Evolutionary conservation across 2,329 filamentous ascomycete species (phyloP).

Genomic region (Colletotrichum sp.): DNA sequence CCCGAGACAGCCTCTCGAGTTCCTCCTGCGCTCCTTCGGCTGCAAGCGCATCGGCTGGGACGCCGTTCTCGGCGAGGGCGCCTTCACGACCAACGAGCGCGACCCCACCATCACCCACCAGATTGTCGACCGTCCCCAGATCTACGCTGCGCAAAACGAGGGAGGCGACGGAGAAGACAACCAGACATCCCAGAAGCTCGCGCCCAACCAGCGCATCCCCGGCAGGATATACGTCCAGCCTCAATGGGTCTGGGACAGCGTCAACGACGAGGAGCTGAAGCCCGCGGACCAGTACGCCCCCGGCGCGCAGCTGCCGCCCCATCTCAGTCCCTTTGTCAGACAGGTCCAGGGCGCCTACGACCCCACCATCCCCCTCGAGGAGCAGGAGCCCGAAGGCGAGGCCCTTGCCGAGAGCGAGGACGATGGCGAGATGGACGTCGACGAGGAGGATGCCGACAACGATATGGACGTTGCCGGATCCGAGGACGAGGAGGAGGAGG

Average conservation of each 20-base stretch:
- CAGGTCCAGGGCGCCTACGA: constrained; percentile 87
- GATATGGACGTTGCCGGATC: constrained; percentile 56
- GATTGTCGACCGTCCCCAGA: constrained; percentile 86
- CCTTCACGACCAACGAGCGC: constrained; percentile 87
- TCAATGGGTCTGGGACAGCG: constrained; percentile 97
- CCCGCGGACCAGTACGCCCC: constrained; percentile 88
- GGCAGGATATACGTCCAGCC: constrained; percentile 93
- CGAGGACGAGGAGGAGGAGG: constrained; percentile 52
- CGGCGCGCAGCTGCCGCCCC: constrained; percentile 87
- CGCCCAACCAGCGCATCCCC: constrained; percentile 76
- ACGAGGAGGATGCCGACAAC: constrained; percentile 47
- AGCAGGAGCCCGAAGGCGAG: constrained; percentile 88
- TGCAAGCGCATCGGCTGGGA: constrained; percentile 98
- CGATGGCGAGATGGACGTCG: constrained; percentile 47
- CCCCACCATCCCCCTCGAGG: constrained; percentile 82
- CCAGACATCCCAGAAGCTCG: constrained; percentile 65
- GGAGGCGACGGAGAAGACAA: constrained; percentile 56
- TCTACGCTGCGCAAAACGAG: constrained; percentile 55
- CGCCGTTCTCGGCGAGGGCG: constrained; percentile 84
- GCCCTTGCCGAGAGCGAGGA: constrained; percentile 71
- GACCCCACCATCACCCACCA: constrained; percentile 95
- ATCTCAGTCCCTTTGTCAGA: constrained; percentile 96
- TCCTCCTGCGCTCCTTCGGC: constrained; percentile 90
- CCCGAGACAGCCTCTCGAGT: constrained; percentile 87
- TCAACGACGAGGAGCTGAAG: constrained; percentile 91